Evolutionary conservation across 2,329 filamentous ascomycete species (phyloP).

Genomic region (Verticillium nonalfalfae): DNA sequence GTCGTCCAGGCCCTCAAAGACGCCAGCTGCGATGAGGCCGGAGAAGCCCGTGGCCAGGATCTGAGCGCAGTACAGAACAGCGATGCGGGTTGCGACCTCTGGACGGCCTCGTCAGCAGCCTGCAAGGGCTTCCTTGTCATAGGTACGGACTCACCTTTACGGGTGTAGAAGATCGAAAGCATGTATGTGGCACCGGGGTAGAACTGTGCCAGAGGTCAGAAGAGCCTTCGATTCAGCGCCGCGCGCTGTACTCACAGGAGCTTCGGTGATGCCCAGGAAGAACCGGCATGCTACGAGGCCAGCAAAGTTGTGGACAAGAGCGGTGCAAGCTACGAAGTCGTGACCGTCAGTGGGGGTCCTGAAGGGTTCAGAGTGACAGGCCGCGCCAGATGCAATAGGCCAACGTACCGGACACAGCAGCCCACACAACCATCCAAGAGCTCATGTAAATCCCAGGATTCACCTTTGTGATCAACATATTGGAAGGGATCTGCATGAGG

Average conservation of each 20-base stretch:
- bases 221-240: not conserved
- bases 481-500: conserved; percentile 56
- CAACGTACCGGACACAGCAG: conserved; percentile 24
- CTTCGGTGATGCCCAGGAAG: conserved; percentile 31
- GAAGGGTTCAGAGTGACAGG: no score
- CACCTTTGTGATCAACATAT: conserved; percentile 48
- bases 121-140: not conserved
- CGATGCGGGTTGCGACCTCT: conserved; percentile 56
- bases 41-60: conserved; percentile 63
- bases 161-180: conserved; percentile 25
- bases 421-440: conserved; percentile 35
- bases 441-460: conserved; percentile 48
- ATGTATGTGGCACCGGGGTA: conserved; percentile 31
- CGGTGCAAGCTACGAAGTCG: conserved; percentile 20
- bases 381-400: not conserved
- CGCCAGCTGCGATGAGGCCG: conserved; percentile 56
- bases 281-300: conserved; percentile 28
- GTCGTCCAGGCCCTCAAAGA: conserved; percentile 53
- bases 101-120: not conserved
- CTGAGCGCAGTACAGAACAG: conserved; percentile 52
- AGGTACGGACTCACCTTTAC: conserved; percentile 15
- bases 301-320: conserved; percentile 24
- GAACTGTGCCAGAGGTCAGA: conserved; percentile 16
- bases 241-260: conserved; percentile 16
- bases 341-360: not conserved